Evolutionary conservation across 1,139 yeast genomes (phyloP).

Genomic region (Debaryomyces robertsiae): DNA sequence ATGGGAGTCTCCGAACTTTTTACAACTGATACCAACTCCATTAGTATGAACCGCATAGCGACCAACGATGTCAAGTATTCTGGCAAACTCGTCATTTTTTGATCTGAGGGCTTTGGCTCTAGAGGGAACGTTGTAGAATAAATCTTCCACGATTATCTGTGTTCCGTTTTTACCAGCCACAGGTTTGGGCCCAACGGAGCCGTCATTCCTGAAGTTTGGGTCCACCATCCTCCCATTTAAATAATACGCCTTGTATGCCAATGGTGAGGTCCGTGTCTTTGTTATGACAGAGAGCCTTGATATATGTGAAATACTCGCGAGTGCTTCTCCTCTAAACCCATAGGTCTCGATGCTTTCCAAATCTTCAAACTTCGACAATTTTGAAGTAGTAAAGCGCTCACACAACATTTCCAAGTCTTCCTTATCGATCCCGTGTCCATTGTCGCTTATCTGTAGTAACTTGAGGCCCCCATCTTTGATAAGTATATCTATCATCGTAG

Average conservation of each 20-base stretch:
- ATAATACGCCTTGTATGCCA: slow-evolving; percentile 73
- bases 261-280: slow-evolving; percentile 56
- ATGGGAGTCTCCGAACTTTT: slow-evolving; percentile 69
- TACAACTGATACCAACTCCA: slow-evolving; percentile 75
- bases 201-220: slow-evolving; percentile 32
- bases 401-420: slow-evolving; percentile 52
- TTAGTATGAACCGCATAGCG: slow-evolving; percentile 77
- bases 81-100: slow-evolving; percentile 72
- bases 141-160: slow-evolving; percentile 79
- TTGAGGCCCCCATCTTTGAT: slow-evolving; percentile 59
- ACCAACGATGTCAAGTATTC: slow-evolving; percentile 80
- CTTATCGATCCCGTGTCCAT: slow-evolving; percentile 52
- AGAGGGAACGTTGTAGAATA: slow-evolving; percentile 87
- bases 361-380: slow-evolving; percentile 52
- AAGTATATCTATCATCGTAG: slow-evolving; percentile 50
- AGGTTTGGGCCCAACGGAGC: slow-evolving; percentile 58
- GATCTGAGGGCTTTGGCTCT: slow-evolving; percentile 68
- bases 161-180: slow-evolving; percentile 91
- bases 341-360: slow-evolving; percentile 51
- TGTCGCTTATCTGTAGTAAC: slow-evolving; percentile 54
- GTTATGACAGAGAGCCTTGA: slow-evolving; percentile 75
- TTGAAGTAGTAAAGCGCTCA: slow-evolving; percentile 61
- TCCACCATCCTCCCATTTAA: slow-evolving; percentile 60
- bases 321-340: slow-evolving; percentile 66
- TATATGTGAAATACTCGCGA: slow-evolving; percentile 64